phyloP scores from a whole-genome alignment of 768 basidiomycete genomes.

The Collybia nuda region DNA sequence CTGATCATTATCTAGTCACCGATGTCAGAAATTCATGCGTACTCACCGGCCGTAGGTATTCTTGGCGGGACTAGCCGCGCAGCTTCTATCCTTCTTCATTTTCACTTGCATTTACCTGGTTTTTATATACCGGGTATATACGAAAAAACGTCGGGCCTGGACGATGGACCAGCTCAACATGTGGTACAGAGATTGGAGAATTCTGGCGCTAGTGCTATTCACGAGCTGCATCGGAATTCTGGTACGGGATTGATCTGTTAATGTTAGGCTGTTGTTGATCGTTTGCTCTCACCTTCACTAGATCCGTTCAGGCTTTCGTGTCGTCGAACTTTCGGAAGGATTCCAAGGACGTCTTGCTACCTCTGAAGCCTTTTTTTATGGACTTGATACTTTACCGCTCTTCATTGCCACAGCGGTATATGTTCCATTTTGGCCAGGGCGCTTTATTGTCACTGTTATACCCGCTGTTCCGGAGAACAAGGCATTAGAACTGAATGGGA shows the following conservation, averaged over 20 bases:
- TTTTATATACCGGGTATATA: constrained; percentile 50
- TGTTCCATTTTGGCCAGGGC: constrained; percentile 66
- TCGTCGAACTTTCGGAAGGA: constrained; percentile 62
- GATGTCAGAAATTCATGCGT: not conserved
- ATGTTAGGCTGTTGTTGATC: not conserved
- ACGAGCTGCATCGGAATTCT: constrained; percentile 64
- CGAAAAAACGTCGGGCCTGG: constrained; percentile 39
- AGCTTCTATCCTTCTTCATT: constrained; percentile 50
- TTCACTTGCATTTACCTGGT: constrained; percentile 47
- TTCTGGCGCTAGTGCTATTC: constrained; percentile 47
- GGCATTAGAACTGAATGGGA: too few relatives aligned
- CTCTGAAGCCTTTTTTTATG: constrained; percentile 65
- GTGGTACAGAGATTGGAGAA: constrained; percentile 60
- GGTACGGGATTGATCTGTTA: constrained; percentile 30
- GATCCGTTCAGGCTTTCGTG: constrained; percentile 65
- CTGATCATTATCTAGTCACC: not conserved
- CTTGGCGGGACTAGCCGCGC: constrained; percentile 55
- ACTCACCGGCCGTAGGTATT: constrained; percentile 38
- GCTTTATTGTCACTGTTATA: constrained; percentile 34
- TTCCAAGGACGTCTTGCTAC: constrained; percentile 55
- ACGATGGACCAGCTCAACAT: constrained; percentile 28
- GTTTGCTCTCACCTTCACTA: constrained; percentile 15
- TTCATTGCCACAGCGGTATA: constrained; percentile 59
- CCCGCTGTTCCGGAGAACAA: too few relatives aligned
- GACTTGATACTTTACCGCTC: constrained; percentile 62